A percentile compares a stretch with the other conserved stretches of the same genome.
phyloP scores from a whole-genome alignment of 2,329 filamentous ascomycete species.

The Ophiostoma novo-ulmi region DNA sequence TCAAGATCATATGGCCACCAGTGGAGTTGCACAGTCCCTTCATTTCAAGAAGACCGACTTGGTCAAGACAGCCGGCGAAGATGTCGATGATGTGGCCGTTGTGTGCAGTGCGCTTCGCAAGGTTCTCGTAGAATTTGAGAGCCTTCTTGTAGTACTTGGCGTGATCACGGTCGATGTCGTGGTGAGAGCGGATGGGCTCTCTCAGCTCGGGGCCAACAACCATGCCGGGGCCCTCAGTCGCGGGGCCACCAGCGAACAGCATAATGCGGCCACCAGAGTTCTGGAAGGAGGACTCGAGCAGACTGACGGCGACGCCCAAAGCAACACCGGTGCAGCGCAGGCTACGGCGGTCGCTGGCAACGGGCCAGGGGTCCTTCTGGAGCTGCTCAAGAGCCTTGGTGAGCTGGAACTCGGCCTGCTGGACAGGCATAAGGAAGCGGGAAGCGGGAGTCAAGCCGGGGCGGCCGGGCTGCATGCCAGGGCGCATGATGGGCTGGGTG shows the following conservation, averaged over 20 bases:
- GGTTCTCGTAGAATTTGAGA: constrained; percentile 92
- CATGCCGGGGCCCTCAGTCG: constrained; percentile 93
- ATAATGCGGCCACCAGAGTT: constrained; percentile 94
- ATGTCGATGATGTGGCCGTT: constrained; percentile 98
- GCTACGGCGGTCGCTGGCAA: constrained; percentile 84
- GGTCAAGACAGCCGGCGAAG: constrained; percentile 93
- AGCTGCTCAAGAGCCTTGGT: constrained; percentile 93
- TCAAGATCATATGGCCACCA: constrained; percentile 95
- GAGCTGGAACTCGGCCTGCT: constrained; percentile 94
- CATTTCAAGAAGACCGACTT: constrained; percentile 96
- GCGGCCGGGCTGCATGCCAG: constrained; percentile 67
- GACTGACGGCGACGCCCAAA: constrained; percentile 86
- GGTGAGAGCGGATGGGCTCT: constrained; percentile 94
- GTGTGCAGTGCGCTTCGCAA: constrained; percentile 90
- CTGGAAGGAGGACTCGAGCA: constrained; percentile 91
- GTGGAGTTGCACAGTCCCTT: constrained; percentile 94
- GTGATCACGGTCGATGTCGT: constrained; percentile 97
- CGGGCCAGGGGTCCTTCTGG: constrained; percentile 96
- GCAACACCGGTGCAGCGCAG: constrained; percentile 92
- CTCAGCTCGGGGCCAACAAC: constrained; percentile 93
- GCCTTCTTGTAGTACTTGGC: constrained; percentile 99
- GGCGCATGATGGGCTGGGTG: constrained; percentile 65
- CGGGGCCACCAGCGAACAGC: constrained; percentile 91
- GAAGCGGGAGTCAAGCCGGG: constrained; percentile 64
- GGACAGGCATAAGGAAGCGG: constrained; percentile 87